phyloP scores from a whole-genome alignment of 2,329 filamentous ascomycete genomes.

The Thelonectria rubi region DNA sequence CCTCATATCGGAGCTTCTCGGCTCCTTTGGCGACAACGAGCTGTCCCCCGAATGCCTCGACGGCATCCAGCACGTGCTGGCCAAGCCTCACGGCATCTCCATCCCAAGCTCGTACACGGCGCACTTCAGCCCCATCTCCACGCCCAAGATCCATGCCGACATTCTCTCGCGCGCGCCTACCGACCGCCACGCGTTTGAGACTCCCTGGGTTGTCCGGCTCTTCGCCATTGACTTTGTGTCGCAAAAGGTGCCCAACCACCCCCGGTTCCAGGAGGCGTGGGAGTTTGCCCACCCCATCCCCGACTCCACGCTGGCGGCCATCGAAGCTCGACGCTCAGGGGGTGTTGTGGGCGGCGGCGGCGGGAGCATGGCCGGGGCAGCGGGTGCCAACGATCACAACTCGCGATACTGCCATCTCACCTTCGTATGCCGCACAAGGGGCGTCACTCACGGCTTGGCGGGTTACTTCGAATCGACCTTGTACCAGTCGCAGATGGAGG shows the following conservation, averaged over 20 bases:
- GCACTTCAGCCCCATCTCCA: conserved; percentile 89
- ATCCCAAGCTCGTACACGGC: conserved; percentile 95
- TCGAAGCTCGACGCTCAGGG: conserved; percentile 68
- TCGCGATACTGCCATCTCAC: conserved; percentile 78
- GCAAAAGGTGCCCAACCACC: conserved; percentile 64
- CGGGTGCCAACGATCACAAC: conserved; percentile 92
- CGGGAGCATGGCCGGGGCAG: conserved; percentile 77
- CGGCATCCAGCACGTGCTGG: conserved; percentile 90
- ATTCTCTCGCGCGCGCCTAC: conserved; percentile 69
- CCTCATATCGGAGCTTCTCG: conserved; percentile 90
- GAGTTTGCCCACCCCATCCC: conserved; percentile 82
- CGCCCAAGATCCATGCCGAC: conserved; percentile 86
- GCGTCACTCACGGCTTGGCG: conserved; percentile 88
- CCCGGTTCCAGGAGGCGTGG: conserved; percentile 80
- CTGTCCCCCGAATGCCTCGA: conserved; percentile 96
- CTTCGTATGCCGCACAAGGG: conserved; percentile 81
- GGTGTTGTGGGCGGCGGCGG: conserved; percentile 72
- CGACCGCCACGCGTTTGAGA: conserved; percentile 81
- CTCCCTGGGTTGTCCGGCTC: conserved; percentile 93
- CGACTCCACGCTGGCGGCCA: conserved; percentile 61
- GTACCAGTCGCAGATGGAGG: conserved; percentile 66
- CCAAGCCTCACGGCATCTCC: conserved; percentile 82
- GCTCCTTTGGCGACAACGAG: conserved; percentile 97
- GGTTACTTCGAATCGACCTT: conserved; percentile 98
- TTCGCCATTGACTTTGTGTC: conserved; percentile 89